These are phyloP conservation scores for Colletotrichum magnum DNA, from an alignment of 2,329 filamentous ascomycete genomes.

Conservation along the genomic window DNA sequence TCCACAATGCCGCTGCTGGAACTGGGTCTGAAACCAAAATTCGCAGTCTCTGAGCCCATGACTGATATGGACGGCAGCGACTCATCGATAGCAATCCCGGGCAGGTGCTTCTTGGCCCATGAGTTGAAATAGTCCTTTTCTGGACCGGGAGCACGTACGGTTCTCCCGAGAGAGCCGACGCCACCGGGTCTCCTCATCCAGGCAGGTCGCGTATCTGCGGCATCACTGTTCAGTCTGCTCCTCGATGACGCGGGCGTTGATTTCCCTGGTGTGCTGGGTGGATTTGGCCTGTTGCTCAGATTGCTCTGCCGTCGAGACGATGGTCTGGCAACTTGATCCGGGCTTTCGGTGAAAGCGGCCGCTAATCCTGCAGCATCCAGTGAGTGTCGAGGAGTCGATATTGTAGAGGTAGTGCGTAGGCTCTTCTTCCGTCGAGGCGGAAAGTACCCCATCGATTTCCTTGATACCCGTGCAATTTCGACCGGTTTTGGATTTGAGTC, in stretches of 20 bases:
- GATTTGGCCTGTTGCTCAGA: conserved; percentile 51
- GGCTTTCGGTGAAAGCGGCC: conserved; percentile 29
- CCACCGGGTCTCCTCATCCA: conserved; percentile 89
- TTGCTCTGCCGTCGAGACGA: conserved; percentile 61
- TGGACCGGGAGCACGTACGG: conserved; percentile 82
- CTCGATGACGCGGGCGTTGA: conserved; percentile 53
- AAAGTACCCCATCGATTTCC: conserved; percentile 89
- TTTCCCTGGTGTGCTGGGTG: conserved; percentile 45
- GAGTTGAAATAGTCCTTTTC: conserved; percentile 87
- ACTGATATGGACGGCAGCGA: conserved; percentile 76
- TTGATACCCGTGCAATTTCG: conserved; percentile 88
- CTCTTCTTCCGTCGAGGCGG: conserved; percentile 93
- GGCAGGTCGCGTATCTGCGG: conserved; percentile 59
- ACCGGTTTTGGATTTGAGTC: conserved; percentile 78
- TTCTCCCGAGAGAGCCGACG: conserved; percentile 84
- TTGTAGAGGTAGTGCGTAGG: conserved; percentile 72
- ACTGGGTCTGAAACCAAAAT: conserved; percentile 65
- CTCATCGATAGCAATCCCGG: conserved; percentile 79
- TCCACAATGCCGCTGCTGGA: conserved; percentile 63
- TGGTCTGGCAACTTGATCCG: conserved; percentile 37
- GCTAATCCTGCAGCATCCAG: conserved; percentile 58
- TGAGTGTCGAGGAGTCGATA: conserved; percentile 78
- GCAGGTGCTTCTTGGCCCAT: conserved; percentile 86
- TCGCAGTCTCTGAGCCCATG: conserved; percentile 72
- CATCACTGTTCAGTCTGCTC: conserved; percentile 55